Evolutionary conservation across 1,139 yeast species (phyloP).

Genomic region (Zygosaccharomyces pseudobailii): DNA sequence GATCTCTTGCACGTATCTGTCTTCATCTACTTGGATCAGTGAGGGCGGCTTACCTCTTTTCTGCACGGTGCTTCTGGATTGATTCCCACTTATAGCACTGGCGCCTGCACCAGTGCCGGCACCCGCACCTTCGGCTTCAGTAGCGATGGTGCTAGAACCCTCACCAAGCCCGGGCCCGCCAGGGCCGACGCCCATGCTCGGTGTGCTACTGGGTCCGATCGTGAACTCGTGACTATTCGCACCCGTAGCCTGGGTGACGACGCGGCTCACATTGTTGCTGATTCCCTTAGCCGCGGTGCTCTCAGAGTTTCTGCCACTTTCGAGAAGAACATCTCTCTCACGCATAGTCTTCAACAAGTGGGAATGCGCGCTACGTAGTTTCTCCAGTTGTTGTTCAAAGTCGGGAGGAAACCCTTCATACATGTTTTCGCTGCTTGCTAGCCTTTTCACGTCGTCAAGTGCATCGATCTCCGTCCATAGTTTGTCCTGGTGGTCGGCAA

Average conservation of each 20-base stretch:
- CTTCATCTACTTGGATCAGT: constrained; percentile 13
- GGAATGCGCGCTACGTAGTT: constrained; percentile 57
- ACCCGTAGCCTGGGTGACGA: constrained; percentile 5
- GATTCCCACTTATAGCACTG: neutral
- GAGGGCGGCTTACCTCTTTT: neutral
- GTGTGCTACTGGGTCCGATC: no score
- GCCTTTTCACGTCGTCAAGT: constrained; percentile 68
- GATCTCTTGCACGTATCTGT: constrained; percentile 16
- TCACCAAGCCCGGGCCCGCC: no score
- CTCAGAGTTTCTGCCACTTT: constrained; percentile 17
- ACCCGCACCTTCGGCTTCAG: neutral
- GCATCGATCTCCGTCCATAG: constrained; percentile 88
- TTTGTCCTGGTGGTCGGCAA: constrained; percentile 60
- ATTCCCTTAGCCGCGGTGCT: constrained; percentile 27
- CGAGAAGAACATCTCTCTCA: constrained; percentile 22
- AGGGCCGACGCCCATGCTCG: no score
- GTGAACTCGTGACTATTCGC: neutral
- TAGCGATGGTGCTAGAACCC: no score
- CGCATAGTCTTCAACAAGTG: constrained; percentile 56
- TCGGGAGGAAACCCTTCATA: constrained; percentile 47
- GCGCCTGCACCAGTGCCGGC: neutral
- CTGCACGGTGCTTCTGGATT: no score
- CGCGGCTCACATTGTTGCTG: constrained; percentile 5
- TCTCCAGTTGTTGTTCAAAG: constrained; percentile 52
- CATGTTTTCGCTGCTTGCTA: constrained; percentile 59